These are phyloP conservation scores for Irpex sp. DNA, from an alignment of 1,284 basidiomycete genomes.

Conservation along the genomic window DNA sequence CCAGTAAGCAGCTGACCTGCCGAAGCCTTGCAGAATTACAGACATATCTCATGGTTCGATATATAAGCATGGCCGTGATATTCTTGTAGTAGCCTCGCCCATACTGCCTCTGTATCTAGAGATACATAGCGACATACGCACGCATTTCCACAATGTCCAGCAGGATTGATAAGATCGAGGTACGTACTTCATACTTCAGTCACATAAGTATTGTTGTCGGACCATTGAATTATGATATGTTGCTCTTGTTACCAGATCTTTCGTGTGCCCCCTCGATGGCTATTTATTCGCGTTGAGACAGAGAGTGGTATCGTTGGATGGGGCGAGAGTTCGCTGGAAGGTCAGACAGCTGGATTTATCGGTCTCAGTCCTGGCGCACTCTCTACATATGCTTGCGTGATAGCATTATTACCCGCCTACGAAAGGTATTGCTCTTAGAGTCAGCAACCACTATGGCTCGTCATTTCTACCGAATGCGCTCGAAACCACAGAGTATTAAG, in stretches of 20 bases:
- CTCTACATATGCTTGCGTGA: background rate
- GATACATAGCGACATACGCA: background rate
- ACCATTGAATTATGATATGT: background rate
- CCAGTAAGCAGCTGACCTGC: background rate
- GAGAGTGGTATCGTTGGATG: conserved; percentile 68
- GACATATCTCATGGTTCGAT: background rate
- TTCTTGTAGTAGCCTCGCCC: background rate
- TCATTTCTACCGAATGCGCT: background rate
- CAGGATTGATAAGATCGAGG: conserved; percentile 12
- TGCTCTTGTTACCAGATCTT: conserved; percentile 41
- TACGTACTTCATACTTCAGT: background rate
- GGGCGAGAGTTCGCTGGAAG: conserved; percentile 65
- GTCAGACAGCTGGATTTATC: background rate
- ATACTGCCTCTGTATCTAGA: background rate
- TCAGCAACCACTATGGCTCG: background rate
- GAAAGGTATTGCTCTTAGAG: background rate
- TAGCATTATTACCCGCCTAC: too few species aligned
- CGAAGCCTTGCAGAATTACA: background rate
- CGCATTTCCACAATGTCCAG: conserved; percentile 2
- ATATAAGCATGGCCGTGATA: background rate
- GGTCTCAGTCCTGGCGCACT: background rate
- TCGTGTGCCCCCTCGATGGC: conserved; percentile 72
- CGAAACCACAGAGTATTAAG: too few species aligned
- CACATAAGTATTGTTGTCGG: background rate
- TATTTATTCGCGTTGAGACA: conserved; percentile 74